These are phyloP conservation scores for Arabidopsis arenosa DNA, from an alignment of 345 rosid genomes.

Conservation along the genomic window DNA sequence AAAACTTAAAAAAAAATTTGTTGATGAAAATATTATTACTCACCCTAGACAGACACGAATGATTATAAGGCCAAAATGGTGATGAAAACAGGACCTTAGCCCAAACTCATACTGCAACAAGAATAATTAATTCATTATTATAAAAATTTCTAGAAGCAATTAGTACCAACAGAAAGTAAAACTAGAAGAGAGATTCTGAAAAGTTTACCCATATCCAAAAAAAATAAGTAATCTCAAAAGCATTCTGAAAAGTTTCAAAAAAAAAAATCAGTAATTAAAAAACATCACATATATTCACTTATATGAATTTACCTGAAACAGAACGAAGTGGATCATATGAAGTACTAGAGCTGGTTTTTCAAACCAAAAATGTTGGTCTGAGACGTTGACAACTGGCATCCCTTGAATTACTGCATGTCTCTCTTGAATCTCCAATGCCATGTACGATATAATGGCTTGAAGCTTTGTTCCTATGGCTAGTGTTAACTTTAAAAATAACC, in stretches of 20 bases:
- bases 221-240: conserved; percentile 88
- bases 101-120: conserved; percentile 85
- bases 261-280: not conserved
- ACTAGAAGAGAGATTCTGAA: not conserved
- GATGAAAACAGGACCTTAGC: conserved; percentile 73
- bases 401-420: conserved; percentile 89
- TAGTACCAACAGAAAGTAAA: not conserved
- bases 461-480: conserved; percentile 89
- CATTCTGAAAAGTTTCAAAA: conserved; percentile 56
- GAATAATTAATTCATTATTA: not conserved
- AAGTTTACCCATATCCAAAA: conserved; percentile 81
- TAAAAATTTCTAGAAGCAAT: not conserved
- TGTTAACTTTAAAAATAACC: conserved; percentile 56
- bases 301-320: conserved; percentile 65
- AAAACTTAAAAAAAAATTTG: not conserved
- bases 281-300: not conserved
- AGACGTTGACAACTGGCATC: conserved; percentile 83
- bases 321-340: conserved; percentile 74
- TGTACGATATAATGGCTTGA: conserved; percentile 72
- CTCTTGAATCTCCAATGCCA: conserved; percentile 91
- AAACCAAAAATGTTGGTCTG: conserved; percentile 85
- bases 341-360: conserved; percentile 69
- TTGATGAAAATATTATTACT: conserved; percentile 24
- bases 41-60: conserved; percentile 67
- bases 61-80: conserved; percentile 46